Conservation (phyloP, 768 basidiomycete species). For the Phallus indusiatus region DNA sequence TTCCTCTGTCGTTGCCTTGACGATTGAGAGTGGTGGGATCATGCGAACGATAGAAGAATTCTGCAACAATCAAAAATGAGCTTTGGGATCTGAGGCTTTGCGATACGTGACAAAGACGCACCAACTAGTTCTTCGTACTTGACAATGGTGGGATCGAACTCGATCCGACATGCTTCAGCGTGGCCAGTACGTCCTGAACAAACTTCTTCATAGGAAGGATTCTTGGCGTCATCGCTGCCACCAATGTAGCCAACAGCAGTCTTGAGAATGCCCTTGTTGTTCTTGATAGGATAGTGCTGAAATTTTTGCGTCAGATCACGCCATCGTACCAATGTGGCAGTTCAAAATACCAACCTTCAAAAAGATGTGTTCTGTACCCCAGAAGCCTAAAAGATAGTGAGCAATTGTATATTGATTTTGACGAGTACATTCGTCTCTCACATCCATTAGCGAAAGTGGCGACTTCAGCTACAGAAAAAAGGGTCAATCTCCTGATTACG, state of each 20-base stretch:
- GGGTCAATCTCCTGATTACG: no score
- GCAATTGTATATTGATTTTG: neutral
- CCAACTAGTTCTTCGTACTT: slow-evolving; percentile 82
- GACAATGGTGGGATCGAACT: slow-evolving; percentile 73
- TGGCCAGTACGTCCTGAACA: slow-evolving; percentile 77
- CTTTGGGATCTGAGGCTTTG: neutral
- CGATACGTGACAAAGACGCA: slow-evolving; percentile 27
- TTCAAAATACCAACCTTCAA: slow-evolving; percentile 32
- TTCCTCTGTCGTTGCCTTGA: slow-evolving; percentile 71
- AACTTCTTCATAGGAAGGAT: slow-evolving; percentile 66
- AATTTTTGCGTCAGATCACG: neutral
- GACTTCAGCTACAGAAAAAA: slow-evolving; percentile 2
- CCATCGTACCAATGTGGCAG: neutral
- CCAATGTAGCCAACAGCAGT: slow-evolving; percentile 77
- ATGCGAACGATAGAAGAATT: slow-evolving; percentile 93
- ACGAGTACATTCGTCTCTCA: neutral
- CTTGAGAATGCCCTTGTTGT: slow-evolving; percentile 66
- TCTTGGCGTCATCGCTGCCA: slow-evolving; percentile 41
- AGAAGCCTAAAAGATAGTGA: slow-evolving; percentile 34
- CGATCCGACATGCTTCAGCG: slow-evolving; percentile 81
- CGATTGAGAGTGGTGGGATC: slow-evolving; percentile 79
- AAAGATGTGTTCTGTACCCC: slow-evolving; percentile 84
- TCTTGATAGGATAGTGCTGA: slow-evolving; percentile 51
- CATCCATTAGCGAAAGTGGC: slow-evolving; percentile 44
- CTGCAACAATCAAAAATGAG: slow-evolving; percentile 29